Conservation (phyloP, 345 rosid genomes). For the Tarenaya hassleriana region DNA sequence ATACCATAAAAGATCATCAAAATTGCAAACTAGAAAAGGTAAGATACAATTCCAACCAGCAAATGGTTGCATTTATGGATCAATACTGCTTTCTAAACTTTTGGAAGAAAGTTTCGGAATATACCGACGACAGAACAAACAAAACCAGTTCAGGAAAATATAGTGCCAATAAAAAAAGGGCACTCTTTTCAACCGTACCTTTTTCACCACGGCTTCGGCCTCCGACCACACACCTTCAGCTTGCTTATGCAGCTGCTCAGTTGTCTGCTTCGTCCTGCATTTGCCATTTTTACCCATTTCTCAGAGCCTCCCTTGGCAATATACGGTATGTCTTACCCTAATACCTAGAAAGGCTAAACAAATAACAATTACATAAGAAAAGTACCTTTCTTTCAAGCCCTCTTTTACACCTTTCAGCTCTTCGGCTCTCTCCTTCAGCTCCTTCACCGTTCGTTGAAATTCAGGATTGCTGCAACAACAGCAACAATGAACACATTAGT, state of each 20-base stretch:
- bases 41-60: not conserved
- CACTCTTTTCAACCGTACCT: conserved; percentile 35
- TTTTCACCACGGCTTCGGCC: conserved; percentile 84
- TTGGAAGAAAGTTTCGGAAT: not conserved
- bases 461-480: conserved; percentile 56
- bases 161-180: not conserved
- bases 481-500: not conserved
- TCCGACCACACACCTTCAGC: conserved; percentile 87
- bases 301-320: conserved; percentile 65
- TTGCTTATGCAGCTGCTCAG: conserved; percentile 81
- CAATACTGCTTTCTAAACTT: not conserved
- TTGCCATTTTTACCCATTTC: conserved; percentile 52
- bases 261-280: conserved; percentile 90
- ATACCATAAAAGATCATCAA: not conserved
- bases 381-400: conserved; percentile 71
- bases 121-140: not conserved
- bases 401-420: conserved; percentile 66
- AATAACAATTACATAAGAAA: not conserved
- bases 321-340: conserved; percentile 56
- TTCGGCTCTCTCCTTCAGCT: conserved; percentile 65
- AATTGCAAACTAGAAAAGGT: not conserved
- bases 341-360: conserved; percentile 32
- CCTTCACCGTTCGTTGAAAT: conserved; percentile 66
- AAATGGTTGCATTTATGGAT: not conserved
- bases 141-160: not conserved